Conservation (phyloP, 257 asterid genomes). For the Salvia hispanica region DNA sequence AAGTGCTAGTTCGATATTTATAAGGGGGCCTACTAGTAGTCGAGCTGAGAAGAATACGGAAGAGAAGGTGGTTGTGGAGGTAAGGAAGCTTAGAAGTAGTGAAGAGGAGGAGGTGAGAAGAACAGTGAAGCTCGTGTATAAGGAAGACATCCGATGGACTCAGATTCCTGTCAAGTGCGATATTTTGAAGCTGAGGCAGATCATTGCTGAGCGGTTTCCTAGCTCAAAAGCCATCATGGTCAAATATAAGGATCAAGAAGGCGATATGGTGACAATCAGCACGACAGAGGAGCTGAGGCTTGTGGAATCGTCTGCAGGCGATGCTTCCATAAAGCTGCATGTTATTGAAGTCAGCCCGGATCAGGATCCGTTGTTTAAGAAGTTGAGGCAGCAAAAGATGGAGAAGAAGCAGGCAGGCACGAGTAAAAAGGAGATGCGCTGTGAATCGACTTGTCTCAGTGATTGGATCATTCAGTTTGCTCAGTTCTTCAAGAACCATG, state of each 20-base stretch:
- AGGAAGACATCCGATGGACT: slow-evolving; percentile 92
- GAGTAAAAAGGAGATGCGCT: slow-evolving; percentile 38
- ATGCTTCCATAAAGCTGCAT: slow-evolving; percentile 60
- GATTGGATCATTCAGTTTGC: slow-evolving; percentile 92
- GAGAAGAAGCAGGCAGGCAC: slow-evolving; percentile 33
- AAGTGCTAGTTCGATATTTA: slow-evolving; percentile 12
- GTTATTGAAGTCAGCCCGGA: slow-evolving; percentile 67
- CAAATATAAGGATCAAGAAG: slow-evolving; percentile 82
- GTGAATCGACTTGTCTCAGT: slow-evolving; percentile 55
- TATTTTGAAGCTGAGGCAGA: slow-evolving; percentile 53
- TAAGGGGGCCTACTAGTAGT: slow-evolving; percentile 20
- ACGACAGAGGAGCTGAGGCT: slow-evolving; percentile 72
- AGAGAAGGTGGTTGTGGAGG: slow-evolving; percentile 71
- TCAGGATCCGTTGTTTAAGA: slow-evolving; percentile 63
- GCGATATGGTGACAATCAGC: slow-evolving; percentile 83
- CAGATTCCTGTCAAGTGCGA: slow-evolving; percentile 68
- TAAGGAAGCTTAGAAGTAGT: slow-evolving; percentile 47
- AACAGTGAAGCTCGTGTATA: slow-evolving; percentile 67
- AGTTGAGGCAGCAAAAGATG: slow-evolving; percentile 35
- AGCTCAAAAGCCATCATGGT: slow-evolving; percentile 58
- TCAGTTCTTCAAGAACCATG: slow-evolving; percentile 67
- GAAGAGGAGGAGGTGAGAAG: slow-evolving; percentile 50
- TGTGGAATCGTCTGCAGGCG: slow-evolving; percentile 69
- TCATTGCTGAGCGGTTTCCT: slow-evolving; percentile 64
- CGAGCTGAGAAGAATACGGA: slow-evolving; percentile 33